Evolutionary conservation across 2,329 filamentous ascomycete species (phyloP).

Genomic region (Diplodia scrobiculata): DNA sequence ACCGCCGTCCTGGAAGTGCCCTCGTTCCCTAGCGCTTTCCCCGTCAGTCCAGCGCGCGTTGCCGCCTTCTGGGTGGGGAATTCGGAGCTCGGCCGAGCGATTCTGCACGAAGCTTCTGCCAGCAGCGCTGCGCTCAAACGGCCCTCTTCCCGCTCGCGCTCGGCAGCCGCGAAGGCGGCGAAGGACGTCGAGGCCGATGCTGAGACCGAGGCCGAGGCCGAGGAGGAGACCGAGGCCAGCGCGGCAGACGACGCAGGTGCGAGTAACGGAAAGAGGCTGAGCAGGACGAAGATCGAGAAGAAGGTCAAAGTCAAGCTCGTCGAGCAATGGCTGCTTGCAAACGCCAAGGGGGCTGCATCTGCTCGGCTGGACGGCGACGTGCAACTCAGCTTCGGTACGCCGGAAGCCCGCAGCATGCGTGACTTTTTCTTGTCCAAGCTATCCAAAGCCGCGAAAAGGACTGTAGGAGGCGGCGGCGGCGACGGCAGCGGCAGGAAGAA

Average conservation of each 20-base stretch:
- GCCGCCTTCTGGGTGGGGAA: conserved; percentile 41
- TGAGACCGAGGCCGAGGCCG: neutral
- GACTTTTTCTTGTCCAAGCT: conserved; percentile 19
- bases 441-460: conserved; percentile 20
- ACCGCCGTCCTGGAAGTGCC: neutral
- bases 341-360: neutral
- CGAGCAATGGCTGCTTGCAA: conserved; percentile 24
- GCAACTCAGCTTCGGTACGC: conserved; percentile 4
- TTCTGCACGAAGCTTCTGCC: neutral
- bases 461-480: neutral
- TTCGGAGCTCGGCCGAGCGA: conserved; percentile 15
- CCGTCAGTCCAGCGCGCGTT: conserved; percentile 45
- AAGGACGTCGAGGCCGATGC: neutral
- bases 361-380: conserved; percentile 2
- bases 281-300: conserved; percentile 52
- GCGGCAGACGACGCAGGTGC: neutral
- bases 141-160: neutral
- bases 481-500: conserved; percentile 1
- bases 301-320: conserved; percentile 66
- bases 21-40: conserved; percentile 32
- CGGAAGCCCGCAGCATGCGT: conserved; percentile 15
- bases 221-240: neutral
- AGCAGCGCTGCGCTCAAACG: neutral
- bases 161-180: neutral
- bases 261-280: conserved; percentile 40